A percentile compares a stretch with the other conserved stretches of the same genome.
Evolutionary conservation across 2,329 filamentous ascomycete species (phyloP).

Genomic region (Microsporum ferrugineum): DNA sequence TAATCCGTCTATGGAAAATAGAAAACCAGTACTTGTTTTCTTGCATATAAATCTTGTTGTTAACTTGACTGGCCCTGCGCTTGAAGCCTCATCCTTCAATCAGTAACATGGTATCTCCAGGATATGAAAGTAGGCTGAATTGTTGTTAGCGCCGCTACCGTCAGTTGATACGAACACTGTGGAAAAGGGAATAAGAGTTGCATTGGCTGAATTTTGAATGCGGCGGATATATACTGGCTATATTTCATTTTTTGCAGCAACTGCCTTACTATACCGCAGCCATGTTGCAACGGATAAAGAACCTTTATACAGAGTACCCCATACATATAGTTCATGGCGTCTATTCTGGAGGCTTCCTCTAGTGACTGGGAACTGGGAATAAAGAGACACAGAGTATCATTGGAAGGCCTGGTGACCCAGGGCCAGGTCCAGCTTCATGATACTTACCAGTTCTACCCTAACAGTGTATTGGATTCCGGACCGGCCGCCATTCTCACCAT

Average conservation of each 20-base stretch:
- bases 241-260: too few relatives aligned
- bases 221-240: too few relatives aligned
- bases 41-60: neutral
- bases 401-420: neutral
- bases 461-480: neutral
- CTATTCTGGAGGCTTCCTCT: neutral
- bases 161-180: too few relatives aligned
- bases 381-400: neutral
- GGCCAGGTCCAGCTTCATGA: neutral
- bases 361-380: neutral
- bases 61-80: neutral
- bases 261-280: too few relatives aligned
- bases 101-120: neutral
- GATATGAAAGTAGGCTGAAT: too few relatives aligned
- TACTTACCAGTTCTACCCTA: neutral
- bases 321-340: neutral
- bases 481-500: neutral
- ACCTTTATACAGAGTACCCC: too few relatives aligned
- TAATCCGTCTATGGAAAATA: neutral
- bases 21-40: neutral
- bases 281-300: too few relatives aligned
- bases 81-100: neutral
- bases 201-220: too few relatives aligned
- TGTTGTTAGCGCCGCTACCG: too few relatives aligned
- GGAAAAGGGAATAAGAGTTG: too few relatives aligned